These are phyloP conservation scores for Rhizopogon rudus DNA, from an alignment of 768 basidiomycete genomes.

Conservation along the genomic window DNA sequence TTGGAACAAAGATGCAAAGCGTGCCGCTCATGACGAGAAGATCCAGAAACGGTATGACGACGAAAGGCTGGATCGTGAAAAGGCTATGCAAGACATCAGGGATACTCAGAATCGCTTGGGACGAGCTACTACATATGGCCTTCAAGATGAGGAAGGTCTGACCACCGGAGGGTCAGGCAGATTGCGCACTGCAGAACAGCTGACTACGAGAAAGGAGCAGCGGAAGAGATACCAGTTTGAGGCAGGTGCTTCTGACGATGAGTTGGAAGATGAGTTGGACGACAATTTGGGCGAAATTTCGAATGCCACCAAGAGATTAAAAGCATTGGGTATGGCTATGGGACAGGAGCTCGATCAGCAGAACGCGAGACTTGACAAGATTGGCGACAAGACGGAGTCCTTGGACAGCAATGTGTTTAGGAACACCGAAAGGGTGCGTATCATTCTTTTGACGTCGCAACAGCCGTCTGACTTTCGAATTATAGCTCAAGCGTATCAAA, in stretches of 20 bases:
- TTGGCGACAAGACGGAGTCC: conserved; percentile 72
- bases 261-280: conserved; percentile 92
- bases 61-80: conserved; percentile 79
- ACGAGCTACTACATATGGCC: conserved; percentile 60
- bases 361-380: conserved; percentile 71
- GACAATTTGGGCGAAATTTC: conserved; percentile 85
- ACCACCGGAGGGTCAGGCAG: conserved; percentile 31
- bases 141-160: conserved; percentile 36
- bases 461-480: conserved; percentile 5
- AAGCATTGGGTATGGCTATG: conserved; percentile 76
- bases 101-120: conserved; percentile 87
- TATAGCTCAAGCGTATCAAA: conserved; percentile 59
- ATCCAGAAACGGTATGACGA: conserved; percentile 83
- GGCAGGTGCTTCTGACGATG: conserved; percentile 84
- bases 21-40: conserved; percentile 80
- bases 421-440: conserved; percentile 76
- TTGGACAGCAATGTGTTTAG: conserved; percentile 73
- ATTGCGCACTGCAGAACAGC: conserved; percentile 45
- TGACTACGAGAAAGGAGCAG: conserved; percentile 56
- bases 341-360: conserved; percentile 86
- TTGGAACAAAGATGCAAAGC: conserved; percentile 91
- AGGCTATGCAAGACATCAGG: conserved; percentile 78
- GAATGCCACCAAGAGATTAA: conserved; percentile 71
- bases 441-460: neutral
- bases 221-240: conserved; percentile 90